Percentiles rank a stretch among this genome's conserved stretches.
These are phyloP conservation scores for Kazachstania africana DNA, from an alignment of 805 yeast genomes.

Conservation along the genomic window DNA sequence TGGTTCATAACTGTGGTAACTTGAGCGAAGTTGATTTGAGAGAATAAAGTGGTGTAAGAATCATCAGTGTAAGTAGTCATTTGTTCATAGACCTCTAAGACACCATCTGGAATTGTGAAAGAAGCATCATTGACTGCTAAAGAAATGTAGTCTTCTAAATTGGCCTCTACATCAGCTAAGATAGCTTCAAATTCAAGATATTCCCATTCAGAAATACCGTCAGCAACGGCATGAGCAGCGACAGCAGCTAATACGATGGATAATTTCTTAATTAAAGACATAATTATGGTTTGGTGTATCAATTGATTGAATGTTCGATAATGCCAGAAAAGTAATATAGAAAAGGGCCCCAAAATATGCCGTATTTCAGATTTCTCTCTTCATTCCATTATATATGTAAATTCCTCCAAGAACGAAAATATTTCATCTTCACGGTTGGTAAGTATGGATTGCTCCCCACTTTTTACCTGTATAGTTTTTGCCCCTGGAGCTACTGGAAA, in stretches of 20 bases:
- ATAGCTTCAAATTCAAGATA: constrained; percentile 10
- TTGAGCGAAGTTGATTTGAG: constrained; percentile 14
- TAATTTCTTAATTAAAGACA: constrained; percentile 9
- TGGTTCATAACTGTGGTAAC: constrained; percentile 21
- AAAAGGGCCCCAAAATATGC: too few species aligned
- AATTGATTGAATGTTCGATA: too few species aligned
- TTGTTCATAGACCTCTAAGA: constrained; percentile 6
- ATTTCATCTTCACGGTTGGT: too few species aligned
- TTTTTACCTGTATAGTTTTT: too few species aligned
- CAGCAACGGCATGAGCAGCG: constrained; percentile 8
- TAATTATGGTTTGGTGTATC: too few species aligned
- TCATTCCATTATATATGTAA: too few species aligned
- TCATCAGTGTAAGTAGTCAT: constrained; percentile 25
- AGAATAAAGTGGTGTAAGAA: constrained; percentile 23
- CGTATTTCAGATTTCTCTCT: too few species aligned
- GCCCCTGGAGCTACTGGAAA: too few species aligned
- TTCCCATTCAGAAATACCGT: constrained; percentile 4
- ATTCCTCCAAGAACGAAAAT: too few species aligned
- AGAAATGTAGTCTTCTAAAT: constrained; percentile 7
- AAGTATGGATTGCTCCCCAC: too few species aligned
- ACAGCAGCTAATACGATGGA: constrained; percentile 12
- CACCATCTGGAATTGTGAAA: constrained; percentile 6
- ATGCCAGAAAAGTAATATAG: too few species aligned
- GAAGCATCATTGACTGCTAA: constrained; percentile 2
- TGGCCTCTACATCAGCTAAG: constrained; percentile 8